Evolutionary conservation across 108 stramenopile genomes (phyloP).

Genomic region (Skeletonema potamos): DNA sequence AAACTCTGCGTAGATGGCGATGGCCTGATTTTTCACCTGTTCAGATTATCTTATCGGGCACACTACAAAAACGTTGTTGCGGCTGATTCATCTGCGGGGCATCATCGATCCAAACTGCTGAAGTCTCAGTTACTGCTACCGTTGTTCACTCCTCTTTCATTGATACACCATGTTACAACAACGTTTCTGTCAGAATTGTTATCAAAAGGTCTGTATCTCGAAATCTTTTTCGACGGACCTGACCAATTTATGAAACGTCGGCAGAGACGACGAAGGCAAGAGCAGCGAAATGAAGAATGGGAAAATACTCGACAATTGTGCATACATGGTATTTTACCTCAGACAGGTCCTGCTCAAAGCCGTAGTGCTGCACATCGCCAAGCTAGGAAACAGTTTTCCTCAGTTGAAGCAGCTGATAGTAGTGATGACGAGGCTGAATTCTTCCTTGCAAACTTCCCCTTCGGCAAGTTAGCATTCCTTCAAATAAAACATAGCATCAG

Average conservation of each 20-base stretch:
- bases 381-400: neutral
- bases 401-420: neutral
- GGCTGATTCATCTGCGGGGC: neutral
- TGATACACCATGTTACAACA: constrained; percentile 45
- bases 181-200: constrained; percentile 41
- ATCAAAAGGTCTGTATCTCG: constrained; percentile 19
- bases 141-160: constrained; percentile 43
- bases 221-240: constrained; percentile 63
- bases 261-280: constrained; percentile 23
- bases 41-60: constrained; percentile 50
- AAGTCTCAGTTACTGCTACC: constrained; percentile 42
- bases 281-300: constrained; percentile 36
- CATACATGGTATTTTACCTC: constrained; percentile 45
- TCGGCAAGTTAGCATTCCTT: constrained; percentile 35
- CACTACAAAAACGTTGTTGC: constrained; percentile 33
- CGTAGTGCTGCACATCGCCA: constrained; percentile 25
- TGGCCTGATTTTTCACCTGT: constrained; percentile 60
- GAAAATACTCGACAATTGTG: constrained; percentile 46
- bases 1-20: constrained; percentile 65
- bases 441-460: constrained; percentile 46
- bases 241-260: constrained; percentile 43
- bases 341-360: constrained; percentile 8
- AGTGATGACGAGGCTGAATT: constrained; percentile 26
- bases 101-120: neutral
- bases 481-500: constrained; percentile 21